Percentiles rank a stretch among this genome's conserved stretches.
phyloP scores from a whole-genome alignment of 2,329 filamentous ascomycete genomes.

The Pleomassaria siparia region DNA sequence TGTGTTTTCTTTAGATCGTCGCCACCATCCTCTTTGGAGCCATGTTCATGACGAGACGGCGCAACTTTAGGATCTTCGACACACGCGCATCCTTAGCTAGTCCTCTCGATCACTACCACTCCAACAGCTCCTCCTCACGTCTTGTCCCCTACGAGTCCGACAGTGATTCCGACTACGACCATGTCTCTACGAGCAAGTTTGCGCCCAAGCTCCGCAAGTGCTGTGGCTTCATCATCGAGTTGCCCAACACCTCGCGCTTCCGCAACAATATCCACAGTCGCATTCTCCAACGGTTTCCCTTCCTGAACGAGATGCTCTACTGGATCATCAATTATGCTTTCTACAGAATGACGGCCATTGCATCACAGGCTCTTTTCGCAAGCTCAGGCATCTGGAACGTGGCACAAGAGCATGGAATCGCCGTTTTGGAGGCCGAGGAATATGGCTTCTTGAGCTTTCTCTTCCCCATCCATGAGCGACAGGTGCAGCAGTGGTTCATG shows the following conservation, averaged over 20 bases:
- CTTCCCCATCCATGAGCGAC: conserved; percentile 55
- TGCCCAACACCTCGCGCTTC: conserved; percentile 64
- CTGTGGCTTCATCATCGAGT: conserved; percentile 55
- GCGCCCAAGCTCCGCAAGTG: conserved; percentile 54
- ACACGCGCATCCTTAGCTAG: conserved; percentile 24
- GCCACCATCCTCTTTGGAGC: conserved; percentile 53
- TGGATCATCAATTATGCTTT: conserved; percentile 68
- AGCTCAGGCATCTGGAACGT: conserved; percentile 57
- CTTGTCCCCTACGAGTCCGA: conserved; percentile 42
- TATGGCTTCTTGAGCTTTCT: conserved; percentile 53
- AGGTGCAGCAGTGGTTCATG: conserved; percentile 61
- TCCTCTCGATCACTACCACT: conserved; percentile 38
- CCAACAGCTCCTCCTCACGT: conserved; percentile 43
- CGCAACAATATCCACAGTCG: conserved; percentile 61
- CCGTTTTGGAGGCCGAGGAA: conserved; percentile 59
- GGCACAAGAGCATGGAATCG: conserved; percentile 58
- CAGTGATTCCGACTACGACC: conserved; percentile 39
- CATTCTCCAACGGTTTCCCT: conserved; percentile 67
- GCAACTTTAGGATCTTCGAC: conserved; percentile 47
- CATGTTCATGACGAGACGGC: conserved; percentile 52
- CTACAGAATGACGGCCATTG: conserved; percentile 61
- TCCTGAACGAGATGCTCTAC: conserved; percentile 74
- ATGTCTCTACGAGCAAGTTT: conserved; percentile 39
- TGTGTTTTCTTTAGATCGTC: conserved; percentile 47
- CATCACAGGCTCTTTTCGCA: conserved; percentile 55